These are phyloP conservation scores for Candida andamanensis DNA, from an alignment of 805 yeast genomes.

Conservation along the genomic window DNA sequence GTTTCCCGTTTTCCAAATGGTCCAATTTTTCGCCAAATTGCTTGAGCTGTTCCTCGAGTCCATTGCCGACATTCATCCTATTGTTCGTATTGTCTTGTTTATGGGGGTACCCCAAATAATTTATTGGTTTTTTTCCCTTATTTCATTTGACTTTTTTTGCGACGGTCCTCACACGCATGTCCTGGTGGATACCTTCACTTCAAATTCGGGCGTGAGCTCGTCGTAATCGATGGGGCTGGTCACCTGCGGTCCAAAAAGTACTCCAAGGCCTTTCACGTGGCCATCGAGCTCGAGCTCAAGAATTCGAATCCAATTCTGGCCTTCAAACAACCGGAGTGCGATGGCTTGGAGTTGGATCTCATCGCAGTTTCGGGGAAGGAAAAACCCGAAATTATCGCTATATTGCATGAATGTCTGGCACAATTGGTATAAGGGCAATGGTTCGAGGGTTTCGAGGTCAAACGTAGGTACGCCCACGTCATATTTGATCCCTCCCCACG, in stretches of 20 bases:
- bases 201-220: neutral
- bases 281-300: slow-evolving; percentile 39
- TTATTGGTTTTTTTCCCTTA: neutral
- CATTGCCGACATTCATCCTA: no score
- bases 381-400: slow-evolving; percentile 48
- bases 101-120: no score
- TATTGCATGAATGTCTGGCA: slow-evolving; percentile 38
- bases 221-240: neutral
- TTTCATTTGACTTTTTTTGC: slow-evolving; percentile 1
- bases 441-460: slow-evolving; percentile 43
- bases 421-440: slow-evolving; percentile 44
- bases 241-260: slow-evolving; percentile 48
- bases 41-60: slow-evolving; percentile 6
- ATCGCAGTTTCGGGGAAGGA: slow-evolving; percentile 59
- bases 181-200: no score
- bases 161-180: no score
- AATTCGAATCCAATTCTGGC: slow-evolving; percentile 39
- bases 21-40: slow-evolving; percentile 10
- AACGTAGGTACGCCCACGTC: slow-evolving; percentile 29
- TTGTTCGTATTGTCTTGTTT: no score
- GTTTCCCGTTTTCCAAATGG: slow-evolving; percentile 25
- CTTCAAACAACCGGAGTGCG: slow-evolving; percentile 44
- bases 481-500: slow-evolving; percentile 83
- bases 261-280: slow-evolving; percentile 49
- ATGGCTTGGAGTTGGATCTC: slow-evolving; percentile 46